A percentile compares a stretch with the other conserved stretches of the same genome.
Conservation (phyloP, 176 grass and related monocot genomes). For the Oryza coarctata region DNA sequence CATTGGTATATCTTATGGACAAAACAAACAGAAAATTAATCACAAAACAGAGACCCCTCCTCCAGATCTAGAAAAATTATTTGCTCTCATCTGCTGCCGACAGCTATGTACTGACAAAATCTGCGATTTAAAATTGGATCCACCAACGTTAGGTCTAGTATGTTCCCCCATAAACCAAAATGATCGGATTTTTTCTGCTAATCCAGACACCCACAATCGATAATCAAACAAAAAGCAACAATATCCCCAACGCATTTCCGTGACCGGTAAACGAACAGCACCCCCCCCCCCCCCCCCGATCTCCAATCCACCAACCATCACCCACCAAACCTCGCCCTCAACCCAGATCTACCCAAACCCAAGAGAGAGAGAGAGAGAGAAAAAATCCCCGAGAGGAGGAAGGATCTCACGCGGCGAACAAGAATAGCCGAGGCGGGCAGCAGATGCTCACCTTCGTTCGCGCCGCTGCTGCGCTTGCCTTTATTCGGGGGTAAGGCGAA, state of each 20-base stretch:
- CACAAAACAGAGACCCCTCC: not conserved
- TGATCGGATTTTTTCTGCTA: not conserved
- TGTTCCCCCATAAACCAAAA: not conserved
- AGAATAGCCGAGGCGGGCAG: not conserved
- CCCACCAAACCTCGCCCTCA: not conserved
- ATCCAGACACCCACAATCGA: not conserved
- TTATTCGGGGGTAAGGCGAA: not conserved
- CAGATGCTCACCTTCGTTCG: conserved; percentile 8
- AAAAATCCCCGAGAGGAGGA: not conserved
- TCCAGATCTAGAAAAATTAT: not conserved
- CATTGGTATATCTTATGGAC: not conserved
- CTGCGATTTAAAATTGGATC: not conserved
- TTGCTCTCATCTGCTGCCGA: not conserved
- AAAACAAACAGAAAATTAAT: not conserved
- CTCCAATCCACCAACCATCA: not conserved
- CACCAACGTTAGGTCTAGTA: not conserved
- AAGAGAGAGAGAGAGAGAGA: not conserved
- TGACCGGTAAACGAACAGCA: not conserved
- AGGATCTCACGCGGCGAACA: not conserved
- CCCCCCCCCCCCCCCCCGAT: not conserved
- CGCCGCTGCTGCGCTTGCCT: not conserved
- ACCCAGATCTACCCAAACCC: conserved; percentile 3
- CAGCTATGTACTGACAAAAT: not conserved
- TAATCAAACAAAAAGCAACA: not conserved
- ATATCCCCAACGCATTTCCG: not conserved